Percentiles rank a stretch among this genome's conserved stretches.
These are phyloP conservation scores for Edaphochlamys debaryana DNA, from an alignment of 139 green algal species.

Conservation along the genomic window DNA sequence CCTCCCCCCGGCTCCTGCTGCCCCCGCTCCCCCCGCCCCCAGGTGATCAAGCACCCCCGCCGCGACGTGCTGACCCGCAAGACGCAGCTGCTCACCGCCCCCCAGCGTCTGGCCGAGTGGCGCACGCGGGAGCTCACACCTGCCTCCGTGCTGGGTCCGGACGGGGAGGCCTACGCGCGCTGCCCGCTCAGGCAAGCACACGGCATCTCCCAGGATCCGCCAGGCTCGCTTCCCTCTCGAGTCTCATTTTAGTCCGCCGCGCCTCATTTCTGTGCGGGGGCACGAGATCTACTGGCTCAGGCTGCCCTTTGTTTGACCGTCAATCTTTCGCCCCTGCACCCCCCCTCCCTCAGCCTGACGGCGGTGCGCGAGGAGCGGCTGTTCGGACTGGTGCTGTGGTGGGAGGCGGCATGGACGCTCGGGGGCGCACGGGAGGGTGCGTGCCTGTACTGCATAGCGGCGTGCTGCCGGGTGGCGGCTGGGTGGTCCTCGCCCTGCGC, in stretches of 20 bases:
- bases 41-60: conserved; percentile 28
- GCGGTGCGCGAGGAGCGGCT: conserved; percentile 26
- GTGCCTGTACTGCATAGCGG: too few relatives aligned
- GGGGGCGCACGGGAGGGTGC: conserved; percentile 22
- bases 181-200: conserved; percentile 15
- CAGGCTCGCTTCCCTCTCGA: background rate
- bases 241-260: background rate
- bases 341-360: background rate
- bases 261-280: too few relatives aligned
- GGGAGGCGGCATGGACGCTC: conserved; percentile 13
- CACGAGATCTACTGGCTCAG: too few relatives aligned
- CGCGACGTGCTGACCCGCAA: conserved; percentile 25
- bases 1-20: background rate
- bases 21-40: background rate
- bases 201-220: background rate
- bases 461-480: background rate
- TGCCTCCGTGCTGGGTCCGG: background rate
- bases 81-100: conserved; percentile 26
- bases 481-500: too few relatives aligned
- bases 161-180: background rate
- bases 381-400: conserved; percentile 40
- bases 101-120: conserved; percentile 16
- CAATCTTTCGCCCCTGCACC: too few relatives aligned
- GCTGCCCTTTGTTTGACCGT: too few relatives aligned
- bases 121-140: background rate